Evolutionary conservation across 257 asterid species (phyloP), one percentile per base, ranked within the genome.

Genomic region (Plantago elongata): DNA sequence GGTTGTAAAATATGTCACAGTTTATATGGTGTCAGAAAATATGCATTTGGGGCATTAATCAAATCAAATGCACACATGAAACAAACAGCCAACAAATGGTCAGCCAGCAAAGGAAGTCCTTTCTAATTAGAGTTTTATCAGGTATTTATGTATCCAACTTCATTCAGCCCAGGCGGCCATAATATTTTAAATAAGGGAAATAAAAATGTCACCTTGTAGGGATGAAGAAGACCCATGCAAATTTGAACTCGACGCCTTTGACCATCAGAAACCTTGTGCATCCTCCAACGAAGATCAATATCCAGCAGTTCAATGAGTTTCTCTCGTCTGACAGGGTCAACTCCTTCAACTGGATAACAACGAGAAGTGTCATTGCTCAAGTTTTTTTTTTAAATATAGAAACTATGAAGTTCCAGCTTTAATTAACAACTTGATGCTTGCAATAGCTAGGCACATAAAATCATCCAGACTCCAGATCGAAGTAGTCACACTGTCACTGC

Each of bases 181-280:
- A 22, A 2, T 22, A 22, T 1, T 22, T 22, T 22, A 2, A 22
- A 22, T 22, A 22, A 22, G 27, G 27, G 27, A 22, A 22, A 22
- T 22, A 22, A 22, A 22, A 22, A 22, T 22, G 1, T 64, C 68
- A 89, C 97, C 94, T 87, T 89, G 71, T 70, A 92, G 49, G 97
- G 99, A 74, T 87, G 94, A 63, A 92, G 99, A 68, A 92, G 93
- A 66, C 99, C 99, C 97, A 89, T 78, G 78, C 99, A 92, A 67
- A 92, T 92, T 73, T 92, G 99, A 65, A 92, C 99, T 64, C 99
- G 73, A 45, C 99, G 97, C 0, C 99, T 75, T 81, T 89, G 99
- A 45, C 99, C 99, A 79, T 89, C 99, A 61, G 99, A 92, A 55
- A 92, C 97, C 79, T 92, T 92, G 81, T 92, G 99, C 99, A 92